Evolutionary conservation across 2,329 filamentous ascomycete species (phyloP), one percentile per base, ranked within the genome.

Genomic region (Fusarium brevicatenulatum): DNA sequence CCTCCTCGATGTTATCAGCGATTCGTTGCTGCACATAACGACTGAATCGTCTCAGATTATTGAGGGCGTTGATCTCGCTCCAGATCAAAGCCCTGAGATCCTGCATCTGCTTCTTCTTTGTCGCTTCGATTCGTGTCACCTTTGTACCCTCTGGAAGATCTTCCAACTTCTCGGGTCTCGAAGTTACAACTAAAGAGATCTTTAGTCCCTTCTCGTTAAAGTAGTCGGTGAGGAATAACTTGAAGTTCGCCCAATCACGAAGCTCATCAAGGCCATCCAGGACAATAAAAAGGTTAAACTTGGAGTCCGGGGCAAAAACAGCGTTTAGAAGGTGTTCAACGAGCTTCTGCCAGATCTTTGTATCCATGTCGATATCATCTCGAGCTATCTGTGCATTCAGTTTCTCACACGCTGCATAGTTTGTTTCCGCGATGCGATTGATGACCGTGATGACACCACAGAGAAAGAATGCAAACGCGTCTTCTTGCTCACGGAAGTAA

Each of bases 401-500:
- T 18, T 73, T 57, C 54, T 82, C 79, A 19, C 81, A 81, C 1
- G 81, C 74, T 1, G 67, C 64, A 1, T 66, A 68, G 49, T 79
- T 80, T 10, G 77, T 70, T 23, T 80, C 80, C 0, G 77, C 79
- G 5, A 82, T 71, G 11, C 81, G 81, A 7, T 79, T 75, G 7
- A 79, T 71, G 16, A 79, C 59, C 0, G 75, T 79, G 7, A 77
- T 67, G 3, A 83, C 36, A 2, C 76, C 79, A 21, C 72, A 76
- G 7, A 76, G 18, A 3, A 80, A 70, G 0, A 63, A 68, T 0
- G 77, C 70, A 70, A 73, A 63, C 0, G 9, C 79, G 58, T 34
- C 75, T 9, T 77, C 66, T 21, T 82, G 81, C 44, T 82, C 81
- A 3, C 80, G 79, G 60, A 83, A 83, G 54, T 81, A 83, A 59